phyloP scores from a whole-genome alignment of 345 rosid species.

The Bruguiera sexangula region DNA sequence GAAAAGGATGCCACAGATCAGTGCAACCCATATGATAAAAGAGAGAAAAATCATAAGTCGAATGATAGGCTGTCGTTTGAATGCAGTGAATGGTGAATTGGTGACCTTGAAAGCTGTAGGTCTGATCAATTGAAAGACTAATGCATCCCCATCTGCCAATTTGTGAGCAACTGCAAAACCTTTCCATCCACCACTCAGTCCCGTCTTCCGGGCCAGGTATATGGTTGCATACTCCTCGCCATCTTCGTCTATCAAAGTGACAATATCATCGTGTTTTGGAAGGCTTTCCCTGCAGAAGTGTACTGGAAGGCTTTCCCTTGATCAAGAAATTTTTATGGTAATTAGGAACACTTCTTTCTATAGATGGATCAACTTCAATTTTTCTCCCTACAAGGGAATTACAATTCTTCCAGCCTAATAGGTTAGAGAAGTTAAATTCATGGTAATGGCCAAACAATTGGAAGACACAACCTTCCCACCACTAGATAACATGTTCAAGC shows the following conservation, averaged over 20 bases:
- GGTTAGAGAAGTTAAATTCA: no score
- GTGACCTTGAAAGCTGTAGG: constrained; percentile 51
- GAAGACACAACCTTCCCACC: no score
- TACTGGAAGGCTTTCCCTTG: constrained; percentile 60
- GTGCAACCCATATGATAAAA: neutral
- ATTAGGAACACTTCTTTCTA: neutral
- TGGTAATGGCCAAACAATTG: no score
- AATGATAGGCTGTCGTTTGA: neutral
- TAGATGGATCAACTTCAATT: no score
- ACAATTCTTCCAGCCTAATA: no score
- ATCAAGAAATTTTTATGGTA: neutral
- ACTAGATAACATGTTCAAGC: no score
- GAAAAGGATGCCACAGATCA: neutral
- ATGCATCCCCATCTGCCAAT: constrained; percentile 63
- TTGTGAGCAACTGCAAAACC: constrained; percentile 63
- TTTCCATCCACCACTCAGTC: constrained; percentile 78
- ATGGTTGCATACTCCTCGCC: constrained; percentile 42
- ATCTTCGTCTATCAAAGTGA: constrained; percentile 46
- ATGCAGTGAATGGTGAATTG: neutral
- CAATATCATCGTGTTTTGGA: constrained; percentile 38
- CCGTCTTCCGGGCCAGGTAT: constrained; percentile 46
- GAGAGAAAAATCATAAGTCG: neutral
- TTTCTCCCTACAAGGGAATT: no score
- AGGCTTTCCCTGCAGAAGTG: constrained; percentile 48
- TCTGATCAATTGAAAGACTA: constrained; percentile 50